Base-by-base conservation (phyloP, 2,329 filamentous ascomycete species). In the Fusarium kyushuense region DNA sequence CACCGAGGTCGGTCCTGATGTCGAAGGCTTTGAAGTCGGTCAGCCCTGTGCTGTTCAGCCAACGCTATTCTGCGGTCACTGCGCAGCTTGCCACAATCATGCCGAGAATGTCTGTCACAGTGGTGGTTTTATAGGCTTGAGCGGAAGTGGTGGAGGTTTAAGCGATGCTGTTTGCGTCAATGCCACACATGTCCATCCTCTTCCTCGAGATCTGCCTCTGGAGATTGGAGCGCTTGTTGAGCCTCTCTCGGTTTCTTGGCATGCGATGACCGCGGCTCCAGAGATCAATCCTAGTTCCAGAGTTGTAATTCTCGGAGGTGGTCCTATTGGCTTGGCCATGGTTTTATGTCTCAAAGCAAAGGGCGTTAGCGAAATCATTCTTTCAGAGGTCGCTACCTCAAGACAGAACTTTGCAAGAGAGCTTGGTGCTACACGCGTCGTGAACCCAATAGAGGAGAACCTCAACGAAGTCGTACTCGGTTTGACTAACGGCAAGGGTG, bases 11-110 rank as follows among this genome's bases (percentile, higher is more conserved):
- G 88, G 88, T 1, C 71, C 79, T 0, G 81, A 78, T 2, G 83
- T 88, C 3, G 76, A 71, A 0, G 74, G 74, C 12, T 77, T 90
- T 47, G 78, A 82, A 42, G 74, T 84, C 2, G 88, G 88, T 2
- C 84, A 90, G 63, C 78, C 81, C 19, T 87, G 89, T 19, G 86
- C 83, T 7, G 81, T 90, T 5, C 86, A 88, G 65, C 89, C 89
- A 3, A 88, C 84, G 13, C 80, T 90, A 47, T 86, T 80, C 60
- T 89, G 88, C 74, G 81, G 83, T 4, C 78, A 78, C 7, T 91
- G 89, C 70, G 78, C 79, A 17, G 83, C 86, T 2, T 91, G 89
- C 72, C 73, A 77, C 11, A 78, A 80, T 3, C 83, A 84, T 8
- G 79, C 82, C 5, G 80, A 84, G 65, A 90, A 90, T 72, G 86